Evolutionary conservation across 2,329 filamentous ascomycete genomes (phyloP), one percentile per base, ranked within the genome.

Genomic region (Aspergillus oerlinghausenensis): DNA sequence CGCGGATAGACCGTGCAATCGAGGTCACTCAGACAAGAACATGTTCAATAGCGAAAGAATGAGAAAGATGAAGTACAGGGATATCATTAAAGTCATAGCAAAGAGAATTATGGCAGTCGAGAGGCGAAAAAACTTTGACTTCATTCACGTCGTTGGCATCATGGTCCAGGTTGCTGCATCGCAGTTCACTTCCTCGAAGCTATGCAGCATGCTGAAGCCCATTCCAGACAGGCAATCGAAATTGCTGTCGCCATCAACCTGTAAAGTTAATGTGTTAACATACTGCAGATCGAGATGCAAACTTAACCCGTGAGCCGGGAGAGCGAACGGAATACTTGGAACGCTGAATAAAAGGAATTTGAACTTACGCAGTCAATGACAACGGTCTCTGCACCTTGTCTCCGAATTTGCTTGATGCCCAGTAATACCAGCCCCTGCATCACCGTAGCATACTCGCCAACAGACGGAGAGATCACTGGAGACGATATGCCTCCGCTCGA

Each of bases 371-470:
- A 92, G 71, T 91, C 90, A 56, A 96, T 74, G 49, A 95, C 78
- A 52, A 88, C 89, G 57, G 86, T 86, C 61, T 83, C 82, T 52
- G 88, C 86, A 59, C 88, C 89, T 69, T 92, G 84, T 64, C 84
- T 84, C 73, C 92, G 93, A 71, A 91, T 89, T 74, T 94, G 90
- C 56, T 89, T 84, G 66, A 94, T 85, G 0, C 89, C 90, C 76
- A 96, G 84, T 59, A 95, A 75, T 14, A 90, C 88, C 61, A 96
- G 75, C 0, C 90, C 90, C 74, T 95, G 90, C 57, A 93, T 80
- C 29, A 94, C 73, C 0, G 82, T 86, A 28, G 87, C 84, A 67
- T 90, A 88, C 58, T 88, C 84, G 50, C 84, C 84, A 1, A 85
- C 81, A 1, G 83, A 82, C 0, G 88, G 81, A 1, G 87, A 86